A percentile compares a stretch with the other conserved stretches of the same genome.
Conservation (phyloP, 768 basidiomycete genomes). For the Antrodiella citrinella region DNA sequence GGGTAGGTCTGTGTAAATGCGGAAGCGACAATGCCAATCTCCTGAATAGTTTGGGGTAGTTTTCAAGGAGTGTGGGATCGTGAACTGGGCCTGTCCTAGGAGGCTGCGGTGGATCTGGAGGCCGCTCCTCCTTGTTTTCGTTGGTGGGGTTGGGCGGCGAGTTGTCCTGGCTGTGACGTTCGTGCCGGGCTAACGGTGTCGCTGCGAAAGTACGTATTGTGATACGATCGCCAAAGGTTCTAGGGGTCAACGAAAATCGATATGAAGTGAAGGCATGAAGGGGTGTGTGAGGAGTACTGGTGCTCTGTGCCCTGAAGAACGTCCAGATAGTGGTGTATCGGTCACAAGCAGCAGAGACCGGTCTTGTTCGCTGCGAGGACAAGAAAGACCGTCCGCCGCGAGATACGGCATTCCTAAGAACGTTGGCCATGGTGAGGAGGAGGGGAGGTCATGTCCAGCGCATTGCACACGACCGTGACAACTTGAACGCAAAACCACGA, state of each 20-base stretch:
- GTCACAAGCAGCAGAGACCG: slow-evolving; percentile 28
- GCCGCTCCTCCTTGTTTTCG: background rate
- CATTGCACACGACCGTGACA: background rate
- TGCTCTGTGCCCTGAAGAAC: slow-evolving; percentile 37
- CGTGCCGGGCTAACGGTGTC: background rate
- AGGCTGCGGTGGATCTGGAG: background rate
- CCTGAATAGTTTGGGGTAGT: slow-evolving; percentile 77
- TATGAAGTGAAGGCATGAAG: background rate
- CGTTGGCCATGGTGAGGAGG: slow-evolving; percentile 7
- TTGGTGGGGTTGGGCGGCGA: background rate
- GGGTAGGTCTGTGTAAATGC: slow-evolving; percentile 69
- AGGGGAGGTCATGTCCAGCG: slow-evolving; percentile 3
- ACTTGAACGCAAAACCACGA: too few species aligned
- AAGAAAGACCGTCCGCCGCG: slow-evolving; percentile 6
- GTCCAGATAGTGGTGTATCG: slow-evolving; percentile 46
- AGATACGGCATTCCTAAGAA: slow-evolving; percentile 8
- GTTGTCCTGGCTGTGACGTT: background rate
- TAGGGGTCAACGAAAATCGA: too few species aligned
- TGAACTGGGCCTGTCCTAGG: background rate
- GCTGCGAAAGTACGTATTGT: background rate
- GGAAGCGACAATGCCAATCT: slow-evolving; percentile 74
- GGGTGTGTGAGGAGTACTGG: background rate
- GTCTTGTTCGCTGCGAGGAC: background rate
- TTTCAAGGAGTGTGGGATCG: slow-evolving; percentile 33
- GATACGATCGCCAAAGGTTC: too few species aligned